Evolutionary conservation across 139 green algal species (phyloP).

Genomic region (Auxenochlorella pyrenoidosa): DNA sequence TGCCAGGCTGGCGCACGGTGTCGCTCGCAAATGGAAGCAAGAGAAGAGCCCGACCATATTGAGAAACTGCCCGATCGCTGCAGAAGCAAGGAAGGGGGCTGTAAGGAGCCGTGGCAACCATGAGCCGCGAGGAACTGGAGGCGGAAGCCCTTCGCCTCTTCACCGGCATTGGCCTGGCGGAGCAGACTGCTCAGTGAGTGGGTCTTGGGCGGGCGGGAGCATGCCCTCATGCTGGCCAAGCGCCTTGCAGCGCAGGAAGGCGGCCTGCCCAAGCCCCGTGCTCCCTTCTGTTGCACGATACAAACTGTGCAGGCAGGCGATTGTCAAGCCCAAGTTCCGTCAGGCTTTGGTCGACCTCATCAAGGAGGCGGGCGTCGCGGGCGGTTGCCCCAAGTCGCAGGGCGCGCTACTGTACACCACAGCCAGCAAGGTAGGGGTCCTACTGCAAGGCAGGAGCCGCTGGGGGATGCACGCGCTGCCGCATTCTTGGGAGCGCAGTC

Average conservation of each 20-base stretch:
- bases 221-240: not conserved
- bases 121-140: conserved; percentile 42
- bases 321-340: conserved; percentile 85
- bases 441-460: not conserved
- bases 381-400: conserved; percentile 75
- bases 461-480: not conserved
- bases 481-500: not conserved
- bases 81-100: not conserved
- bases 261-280: too few species aligned
- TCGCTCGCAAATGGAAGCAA: too few species aligned
- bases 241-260: not conserved
- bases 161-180: conserved; percentile 71
- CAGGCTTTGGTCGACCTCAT: conserved; percentile 78
- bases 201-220: not conserved
- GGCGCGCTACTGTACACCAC: conserved; percentile 86
- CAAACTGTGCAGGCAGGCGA: conserved; percentile 58
- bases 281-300: too few species aligned
- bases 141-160: conserved; percentile 64
- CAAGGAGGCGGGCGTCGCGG: conserved; percentile 67
- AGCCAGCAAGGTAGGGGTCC: conserved; percentile 76
- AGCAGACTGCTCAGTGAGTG: conserved; percentile 76
- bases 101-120: not conserved
- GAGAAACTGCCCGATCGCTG: not conserved
- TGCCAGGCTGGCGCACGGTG: too few species aligned
- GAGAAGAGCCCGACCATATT: too few species aligned